Evolutionary conservation across 495 filamentous ascomycete species (phyloP).

Genomic region (Neurospora sp.): DNA sequence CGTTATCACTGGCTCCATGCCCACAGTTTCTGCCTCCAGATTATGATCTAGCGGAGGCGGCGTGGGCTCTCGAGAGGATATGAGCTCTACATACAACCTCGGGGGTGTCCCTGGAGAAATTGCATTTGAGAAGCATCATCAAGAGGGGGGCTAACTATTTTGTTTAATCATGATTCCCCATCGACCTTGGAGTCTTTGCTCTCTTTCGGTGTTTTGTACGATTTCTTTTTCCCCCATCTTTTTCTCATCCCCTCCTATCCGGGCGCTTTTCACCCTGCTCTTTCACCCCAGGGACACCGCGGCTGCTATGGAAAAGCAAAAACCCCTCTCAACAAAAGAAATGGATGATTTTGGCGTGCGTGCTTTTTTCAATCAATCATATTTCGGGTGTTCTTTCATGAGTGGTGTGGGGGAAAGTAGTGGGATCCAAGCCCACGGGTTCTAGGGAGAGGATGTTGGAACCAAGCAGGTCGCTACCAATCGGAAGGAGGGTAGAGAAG

Average conservation of each 20-base stretch:
- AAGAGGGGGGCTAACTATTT: conserved; percentile 21
- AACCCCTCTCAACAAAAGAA: not conserved
- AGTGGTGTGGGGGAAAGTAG: not conserved
- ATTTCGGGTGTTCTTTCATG: not conserved
- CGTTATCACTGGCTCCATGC: conserved; percentile 1
- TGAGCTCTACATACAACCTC: not conserved
- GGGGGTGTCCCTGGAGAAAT: conserved; percentile 8
- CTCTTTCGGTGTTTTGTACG: conserved; percentile 17
- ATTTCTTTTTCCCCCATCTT: conserved; percentile 7
- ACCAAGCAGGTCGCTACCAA: not conserved
- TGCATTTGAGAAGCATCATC: conserved; percentile 13
- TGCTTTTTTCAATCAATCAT: not conserved
- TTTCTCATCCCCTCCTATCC: conserved; percentile 8
- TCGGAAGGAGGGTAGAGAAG: not conserved
- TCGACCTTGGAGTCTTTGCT: conserved; percentile 13
- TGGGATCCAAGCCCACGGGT: not conserved
- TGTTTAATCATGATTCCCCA: conserved; percentile 31
- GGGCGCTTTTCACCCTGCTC: conserved; percentile 1
- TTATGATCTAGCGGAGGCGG: not conserved
- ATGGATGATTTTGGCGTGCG: not conserved
- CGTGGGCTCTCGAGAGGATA: conserved; percentile 1
- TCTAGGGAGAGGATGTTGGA: not conserved
- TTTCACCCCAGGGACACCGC: not conserved
- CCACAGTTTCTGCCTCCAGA: conserved; percentile 5
- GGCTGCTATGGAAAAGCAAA: conserved; percentile 1